Conservation (phyloP, 2,329 filamentous ascomycete species). For the Fusarium neocosmosporiellum region DNA sequence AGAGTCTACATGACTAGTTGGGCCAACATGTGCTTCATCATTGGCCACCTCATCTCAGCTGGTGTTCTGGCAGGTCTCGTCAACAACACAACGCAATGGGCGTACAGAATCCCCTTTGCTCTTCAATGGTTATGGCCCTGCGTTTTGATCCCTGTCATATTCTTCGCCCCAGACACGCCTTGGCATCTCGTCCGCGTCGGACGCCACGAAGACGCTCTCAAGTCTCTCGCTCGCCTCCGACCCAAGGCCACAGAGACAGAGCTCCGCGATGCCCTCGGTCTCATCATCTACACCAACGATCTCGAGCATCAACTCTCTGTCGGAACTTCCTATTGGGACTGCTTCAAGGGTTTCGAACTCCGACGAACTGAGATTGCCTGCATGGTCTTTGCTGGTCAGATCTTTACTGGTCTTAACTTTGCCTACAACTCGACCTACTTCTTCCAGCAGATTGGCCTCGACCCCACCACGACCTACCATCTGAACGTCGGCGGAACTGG, state of each 20-base stretch:
- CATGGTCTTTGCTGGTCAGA: conserved; percentile 51
- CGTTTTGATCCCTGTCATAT: conserved; percentile 52
- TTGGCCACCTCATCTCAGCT: conserved; percentile 58
- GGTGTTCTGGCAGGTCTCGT: conserved; percentile 43
- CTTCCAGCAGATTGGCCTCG: conserved; percentile 52
- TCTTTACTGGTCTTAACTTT: conserved; percentile 50
- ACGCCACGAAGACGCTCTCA: conserved; percentile 48
- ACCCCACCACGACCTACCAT: conserved; percentile 44
- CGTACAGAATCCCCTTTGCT: conserved; percentile 60
- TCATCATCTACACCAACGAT: conserved; percentile 57
- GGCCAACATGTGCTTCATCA: conserved; percentile 60
- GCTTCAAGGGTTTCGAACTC: conserved; percentile 56
- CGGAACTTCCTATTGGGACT: conserved; percentile 55
- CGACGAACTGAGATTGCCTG: conserved; percentile 53
- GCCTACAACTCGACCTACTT: conserved; percentile 57
- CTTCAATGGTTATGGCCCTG: conserved; percentile 62
- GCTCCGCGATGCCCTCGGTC: conserved; percentile 50
- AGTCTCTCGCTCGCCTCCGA: conserved; percentile 48
- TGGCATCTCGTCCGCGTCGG: conserved; percentile 55
- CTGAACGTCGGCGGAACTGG: conserved; percentile 54
- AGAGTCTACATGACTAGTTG: conserved; percentile 59
- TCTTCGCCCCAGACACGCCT: conserved; percentile 60
- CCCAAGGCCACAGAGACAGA: conserved; percentile 43
- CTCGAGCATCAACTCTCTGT: conserved; percentile 50
- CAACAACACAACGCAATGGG: conserved; percentile 52